Evolutionary conservation across 163 green algal species (phyloP).

Genomic region (Prototheca cutis): DNA sequence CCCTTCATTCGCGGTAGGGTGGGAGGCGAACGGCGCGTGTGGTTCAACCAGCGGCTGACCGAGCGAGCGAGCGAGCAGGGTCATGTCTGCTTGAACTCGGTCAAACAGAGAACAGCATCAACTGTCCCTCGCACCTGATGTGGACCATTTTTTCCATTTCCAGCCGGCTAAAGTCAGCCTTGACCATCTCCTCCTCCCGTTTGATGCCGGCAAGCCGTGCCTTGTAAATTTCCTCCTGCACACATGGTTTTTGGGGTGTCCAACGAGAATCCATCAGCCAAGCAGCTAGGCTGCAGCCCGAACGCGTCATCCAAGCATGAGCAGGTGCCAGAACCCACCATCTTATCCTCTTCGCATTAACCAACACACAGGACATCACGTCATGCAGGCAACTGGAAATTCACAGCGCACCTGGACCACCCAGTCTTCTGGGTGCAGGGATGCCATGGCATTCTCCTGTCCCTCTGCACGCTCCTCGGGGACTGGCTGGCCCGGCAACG

Average conservation of each 20-base stretch:
- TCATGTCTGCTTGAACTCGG: too few relatives aligned
- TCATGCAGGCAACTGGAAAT: too few relatives aligned
- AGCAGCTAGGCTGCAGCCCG: too few relatives aligned
- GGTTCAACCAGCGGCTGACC: neutral
- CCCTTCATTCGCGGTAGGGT: conserved; percentile 22
- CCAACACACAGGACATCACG: too few relatives aligned
- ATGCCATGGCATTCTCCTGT: conserved; percentile 5
- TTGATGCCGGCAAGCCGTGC: conserved; percentile 54
- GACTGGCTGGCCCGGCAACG: conserved; percentile 43
- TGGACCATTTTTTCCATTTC: conserved; percentile 57
- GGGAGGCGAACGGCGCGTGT: neutral
- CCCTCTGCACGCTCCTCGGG: conserved; percentile 8
- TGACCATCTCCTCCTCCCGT: conserved; percentile 71
- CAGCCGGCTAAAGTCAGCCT: conserved; percentile 59
- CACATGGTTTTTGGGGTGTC: neutral
- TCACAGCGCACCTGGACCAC: conserved; percentile 29
- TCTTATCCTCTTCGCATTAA: too few relatives aligned
- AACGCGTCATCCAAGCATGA: too few relatives aligned
- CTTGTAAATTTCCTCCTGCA: conserved; percentile 69
- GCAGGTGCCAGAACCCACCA: too few relatives aligned
- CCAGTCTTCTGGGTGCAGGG: conserved; percentile 35
- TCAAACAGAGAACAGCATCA: too few relatives aligned
- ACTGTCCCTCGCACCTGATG: conserved; percentile 27
- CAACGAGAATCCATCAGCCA: neutral
- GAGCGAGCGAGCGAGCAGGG: too few relatives aligned